These are phyloP conservation scores for Rostrohypoxylon terebratum DNA, from an alignment of 495 filamentous ascomycete species.

Conservation along the genomic window DNA sequence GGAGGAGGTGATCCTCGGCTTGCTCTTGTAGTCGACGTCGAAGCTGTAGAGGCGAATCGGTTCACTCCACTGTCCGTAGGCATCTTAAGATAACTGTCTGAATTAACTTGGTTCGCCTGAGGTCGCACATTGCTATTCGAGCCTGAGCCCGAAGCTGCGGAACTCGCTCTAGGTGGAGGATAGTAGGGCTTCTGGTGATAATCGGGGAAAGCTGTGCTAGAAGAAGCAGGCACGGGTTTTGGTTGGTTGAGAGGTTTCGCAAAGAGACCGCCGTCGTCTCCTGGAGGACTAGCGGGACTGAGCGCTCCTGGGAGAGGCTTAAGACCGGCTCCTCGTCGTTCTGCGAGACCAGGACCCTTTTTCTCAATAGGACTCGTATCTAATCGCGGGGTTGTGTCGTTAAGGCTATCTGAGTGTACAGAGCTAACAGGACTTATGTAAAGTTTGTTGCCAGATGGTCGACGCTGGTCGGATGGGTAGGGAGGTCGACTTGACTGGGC, in stretches of 20 bases:
- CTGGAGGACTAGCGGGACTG: conserved; percentile 77
- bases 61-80: conserved; percentile 68
- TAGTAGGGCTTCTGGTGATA: conserved; percentile 64
- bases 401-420: conserved; percentile 47
- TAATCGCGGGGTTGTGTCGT: conserved; percentile 59
- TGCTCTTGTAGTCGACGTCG: conserved; percentile 91
- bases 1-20: conserved; percentile 94
- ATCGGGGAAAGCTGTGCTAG: conserved; percentile 56
- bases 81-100: conserved; percentile 46
- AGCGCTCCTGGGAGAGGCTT: conserved; percentile 72
- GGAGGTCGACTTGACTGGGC: conserved; percentile 57
- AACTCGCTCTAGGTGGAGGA: conserved; percentile 56
- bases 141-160: conserved; percentile 64
- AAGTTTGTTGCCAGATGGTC: conserved; percentile 50
- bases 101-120: conserved; percentile 20
- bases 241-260: conserved; percentile 62
- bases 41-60: conserved; percentile 86
- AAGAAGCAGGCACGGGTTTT: conserved; percentile 45
- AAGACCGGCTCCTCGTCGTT: conserved; percentile 77
- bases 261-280: conserved; percentile 78
- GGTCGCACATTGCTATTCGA: conserved; percentile 48
- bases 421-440: conserved; percentile 53
- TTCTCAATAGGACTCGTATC: conserved; percentile 63
- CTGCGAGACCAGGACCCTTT: conserved; percentile 68
- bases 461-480: conserved; percentile 62